Conservation (phyloP, 2,329 filamentous ascomycete genomes). For the Arthrobotrys musiformis region DNA sequence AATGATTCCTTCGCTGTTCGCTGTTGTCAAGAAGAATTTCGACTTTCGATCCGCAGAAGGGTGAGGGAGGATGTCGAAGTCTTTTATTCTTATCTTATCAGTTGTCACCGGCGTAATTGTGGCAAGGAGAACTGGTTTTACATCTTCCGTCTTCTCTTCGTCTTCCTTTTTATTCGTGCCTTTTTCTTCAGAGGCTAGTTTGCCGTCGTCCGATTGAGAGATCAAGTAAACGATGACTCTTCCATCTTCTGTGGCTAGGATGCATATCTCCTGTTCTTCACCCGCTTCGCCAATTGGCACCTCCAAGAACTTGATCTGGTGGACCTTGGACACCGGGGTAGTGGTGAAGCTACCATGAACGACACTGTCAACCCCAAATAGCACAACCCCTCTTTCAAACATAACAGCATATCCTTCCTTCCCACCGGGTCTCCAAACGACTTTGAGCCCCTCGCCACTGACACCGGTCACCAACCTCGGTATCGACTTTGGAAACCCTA, state of each 20-base stretch:
- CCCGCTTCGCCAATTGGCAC: constrained; percentile 60
- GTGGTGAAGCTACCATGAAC: constrained; percentile 79
- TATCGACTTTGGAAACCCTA: constrained; percentile 82
- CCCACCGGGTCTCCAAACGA: constrained; percentile 79
- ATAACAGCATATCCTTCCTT: constrained; percentile 84
- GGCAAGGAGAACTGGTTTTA: constrained; percentile 70
- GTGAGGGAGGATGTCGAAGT: constrained; percentile 74
- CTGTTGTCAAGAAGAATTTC: constrained; percentile 74
- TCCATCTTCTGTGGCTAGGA: constrained; percentile 89
- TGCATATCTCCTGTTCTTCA: constrained; percentile 70
- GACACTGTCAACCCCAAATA: constrained; percentile 89
- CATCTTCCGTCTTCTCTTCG: constrained; percentile 67
- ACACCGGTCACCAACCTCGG: constrained; percentile 78
- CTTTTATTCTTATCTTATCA: constrained; percentile 81
- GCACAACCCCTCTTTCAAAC: constrained; percentile 84
- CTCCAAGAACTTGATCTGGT: constrained; percentile 79
- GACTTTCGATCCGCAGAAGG: constrained; percentile 62
- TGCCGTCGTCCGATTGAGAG: constrained; percentile 68
- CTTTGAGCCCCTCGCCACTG: constrained; percentile 82
- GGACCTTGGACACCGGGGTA: constrained; percentile 78
- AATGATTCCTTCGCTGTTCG: constrained; percentile 86
- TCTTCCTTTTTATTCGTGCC: constrained; percentile 7
- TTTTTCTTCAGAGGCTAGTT: constrained; percentile 3
- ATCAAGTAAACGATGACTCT: constrained; percentile 75
- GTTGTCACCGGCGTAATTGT: constrained; percentile 71